Evolutionary conservation across 2,329 filamentous ascomycete species (phyloP), one percentile per base, ranked within the genome.

Genomic region (Pyrenochaeta sp.): DNA sequence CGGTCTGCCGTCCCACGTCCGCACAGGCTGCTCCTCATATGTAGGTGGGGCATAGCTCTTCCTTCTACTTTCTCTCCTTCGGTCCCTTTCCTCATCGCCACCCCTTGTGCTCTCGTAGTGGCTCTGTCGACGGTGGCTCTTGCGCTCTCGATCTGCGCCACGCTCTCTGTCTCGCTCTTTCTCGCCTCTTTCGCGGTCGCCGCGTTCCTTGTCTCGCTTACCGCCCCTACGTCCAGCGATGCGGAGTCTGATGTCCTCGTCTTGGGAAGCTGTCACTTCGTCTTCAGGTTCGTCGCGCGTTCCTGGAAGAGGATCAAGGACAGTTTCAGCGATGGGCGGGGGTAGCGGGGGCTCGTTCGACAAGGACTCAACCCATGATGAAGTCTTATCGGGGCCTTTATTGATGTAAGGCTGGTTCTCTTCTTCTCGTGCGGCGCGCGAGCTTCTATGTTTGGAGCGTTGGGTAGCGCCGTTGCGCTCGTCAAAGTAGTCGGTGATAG

Each of bases 341-440:
- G 81, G 81, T 5, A 79, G 77, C 3, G 82, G 81, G 22, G 80
- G 80, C 32, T 81, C 79, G 46, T 79, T 77, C 50, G 76, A 79
- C 50, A 84, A 66, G 1, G 74, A 79, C 56, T 83, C 72, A 8
- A 84, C 81, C 82, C 82, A 84, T 0, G 79, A 81, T 1, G 77
- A 77, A 5, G 82, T 83, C 72, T 83, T 83, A 72, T 83, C 80
- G 49, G 78, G 76, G 50, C 77, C 76, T 42, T 72, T 73, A 58
- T 72, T 58, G 9, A 75, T 65, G 64, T 77, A 78, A 12, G 76
- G 75, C 48, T 62, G 62, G 55, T 75, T 72, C 44, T 74, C 71
- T 52, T 74, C 72, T 36, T 75, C 72, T 28, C 59, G 61, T 5
- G 62, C 53, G 44, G 66, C 66, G 55, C 70, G 72, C 8, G 71